These are phyloP conservation scores for Pleurotus eryngii DNA, from an alignment of 768 basidiomycete species.

Conservation along the genomic window DNA sequence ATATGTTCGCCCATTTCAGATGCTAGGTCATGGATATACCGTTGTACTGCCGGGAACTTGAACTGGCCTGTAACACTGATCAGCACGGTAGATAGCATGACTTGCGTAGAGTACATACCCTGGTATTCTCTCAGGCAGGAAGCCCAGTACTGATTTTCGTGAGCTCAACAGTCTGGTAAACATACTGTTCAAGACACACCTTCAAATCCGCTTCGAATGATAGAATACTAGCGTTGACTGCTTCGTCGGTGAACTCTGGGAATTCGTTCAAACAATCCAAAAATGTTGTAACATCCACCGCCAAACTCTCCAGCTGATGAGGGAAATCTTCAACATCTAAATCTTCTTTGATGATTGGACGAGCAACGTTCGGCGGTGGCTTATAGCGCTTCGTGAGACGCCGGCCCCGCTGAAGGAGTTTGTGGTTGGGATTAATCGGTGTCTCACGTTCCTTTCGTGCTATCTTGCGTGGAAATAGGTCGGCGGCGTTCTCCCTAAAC, in stretches of 20 bases:
- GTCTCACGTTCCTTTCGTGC: slow-evolving; percentile 37
- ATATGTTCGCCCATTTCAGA: slow-evolving; percentile 74
- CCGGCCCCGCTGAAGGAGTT: slow-evolving; percentile 24
- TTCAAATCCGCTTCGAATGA: slow-evolving; percentile 70
- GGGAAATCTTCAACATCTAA: slow-evolving; percentile 68
- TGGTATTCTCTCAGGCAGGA: slow-evolving; percentile 65
- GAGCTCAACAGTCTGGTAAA: neutral
- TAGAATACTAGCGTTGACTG: slow-evolving; percentile 61
- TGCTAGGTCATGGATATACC: slow-evolving; percentile 73
- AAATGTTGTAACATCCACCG: slow-evolving; percentile 66
- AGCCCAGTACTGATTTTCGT: slow-evolving; percentile 58
- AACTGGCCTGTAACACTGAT: slow-evolving; percentile 52
- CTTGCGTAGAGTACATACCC: slow-evolving; percentile 30
- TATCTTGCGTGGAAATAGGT: slow-evolving; percentile 71
- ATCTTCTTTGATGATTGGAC: slow-evolving; percentile 51
- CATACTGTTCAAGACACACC: slow-evolving; percentile 30
- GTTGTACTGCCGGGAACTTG: slow-evolving; percentile 65
- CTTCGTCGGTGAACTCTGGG: slow-evolving; percentile 74
- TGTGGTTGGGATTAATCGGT: slow-evolving; percentile 23
- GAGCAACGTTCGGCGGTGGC: slow-evolving; percentile 45
- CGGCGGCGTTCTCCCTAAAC: slow-evolving; percentile 73
- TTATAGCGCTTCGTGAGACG: slow-evolving; percentile 30
- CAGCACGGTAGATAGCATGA: neutral
- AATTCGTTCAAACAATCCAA: slow-evolving; percentile 73
- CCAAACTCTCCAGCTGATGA: slow-evolving; percentile 56